phyloP scores from a whole-genome alignment of 768 basidiomycete genomes.

The Pleurotus platypus region DNA sequence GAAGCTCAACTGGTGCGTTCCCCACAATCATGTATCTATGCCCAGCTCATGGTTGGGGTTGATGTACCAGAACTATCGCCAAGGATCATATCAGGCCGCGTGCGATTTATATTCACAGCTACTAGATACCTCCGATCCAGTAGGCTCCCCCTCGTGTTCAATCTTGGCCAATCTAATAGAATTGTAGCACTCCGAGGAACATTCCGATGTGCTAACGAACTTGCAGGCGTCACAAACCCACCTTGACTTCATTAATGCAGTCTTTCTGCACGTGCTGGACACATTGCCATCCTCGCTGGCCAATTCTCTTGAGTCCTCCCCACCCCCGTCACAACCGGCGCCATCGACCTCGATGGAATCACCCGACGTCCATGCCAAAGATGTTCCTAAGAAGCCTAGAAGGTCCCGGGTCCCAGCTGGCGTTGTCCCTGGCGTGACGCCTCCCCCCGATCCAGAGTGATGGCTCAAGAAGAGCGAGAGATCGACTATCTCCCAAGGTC shows the following conservation, averaged over 20 bases:
- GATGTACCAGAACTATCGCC: slow-evolving; percentile 63
- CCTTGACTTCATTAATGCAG: slow-evolving; percentile 77
- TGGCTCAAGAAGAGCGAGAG: slow-evolving; percentile 89
- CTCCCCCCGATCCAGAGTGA: slow-evolving; percentile 82
- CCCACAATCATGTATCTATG: background rate
- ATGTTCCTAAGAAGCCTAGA: slow-evolving; percentile 45
- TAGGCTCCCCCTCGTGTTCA: slow-evolving; percentile 32
- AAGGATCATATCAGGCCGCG: slow-evolving; percentile 69
- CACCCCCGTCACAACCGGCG: slow-evolving; percentile 46
- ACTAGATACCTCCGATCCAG: slow-evolving; percentile 73
- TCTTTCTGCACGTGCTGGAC: slow-evolving; percentile 64
- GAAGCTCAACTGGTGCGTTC: slow-evolving; percentile 81
- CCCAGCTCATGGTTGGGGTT: too few species aligned
- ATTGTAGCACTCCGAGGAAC: slow-evolving; percentile 78
- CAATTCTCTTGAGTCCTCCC: slow-evolving; percentile 54
- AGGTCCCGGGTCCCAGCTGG: slow-evolving; percentile 69
- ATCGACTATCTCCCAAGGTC: slow-evolving; percentile 51
- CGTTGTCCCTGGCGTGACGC: slow-evolving; percentile 79
- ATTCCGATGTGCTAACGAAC: slow-evolving; percentile 84
- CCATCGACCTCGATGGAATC: slow-evolving; percentile 27
- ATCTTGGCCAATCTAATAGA: slow-evolving; percentile 6
- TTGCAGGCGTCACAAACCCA: slow-evolving; percentile 78
- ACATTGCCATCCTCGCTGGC: slow-evolving; percentile 48
- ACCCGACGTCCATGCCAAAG: slow-evolving; percentile 20
- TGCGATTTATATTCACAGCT: slow-evolving; percentile 79